phyloP scores from a whole-genome alignment of 164 flowering plant genomes.

The Vitis labrusca region DNA sequence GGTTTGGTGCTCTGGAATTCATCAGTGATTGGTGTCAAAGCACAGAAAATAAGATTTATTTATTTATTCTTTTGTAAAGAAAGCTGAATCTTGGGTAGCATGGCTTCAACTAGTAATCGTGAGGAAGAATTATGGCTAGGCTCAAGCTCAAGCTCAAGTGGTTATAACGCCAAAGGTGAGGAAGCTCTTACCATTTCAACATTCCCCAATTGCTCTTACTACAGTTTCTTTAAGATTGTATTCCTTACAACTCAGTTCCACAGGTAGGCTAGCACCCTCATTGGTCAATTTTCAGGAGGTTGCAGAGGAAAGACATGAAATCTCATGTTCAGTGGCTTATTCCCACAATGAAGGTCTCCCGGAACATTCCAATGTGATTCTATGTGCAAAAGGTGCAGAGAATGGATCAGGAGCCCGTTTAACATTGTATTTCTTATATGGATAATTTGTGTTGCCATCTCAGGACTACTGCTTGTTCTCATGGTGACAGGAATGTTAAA shows the following conservation, averaged over 20 bases:
- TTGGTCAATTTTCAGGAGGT: constrained; percentile 12
- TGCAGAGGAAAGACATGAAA: constrained; percentile 21
- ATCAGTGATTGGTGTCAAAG: too few relatives aligned
- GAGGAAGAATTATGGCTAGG: neutral
- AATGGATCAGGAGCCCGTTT: constrained; percentile 14
- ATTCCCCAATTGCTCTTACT: neutral
- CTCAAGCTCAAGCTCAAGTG: neutral
- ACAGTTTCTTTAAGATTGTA: neutral
- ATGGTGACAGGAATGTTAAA: neutral
- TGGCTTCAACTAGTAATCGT: constrained; percentile 3
- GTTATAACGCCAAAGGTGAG: neutral
- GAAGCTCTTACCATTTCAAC: neutral
- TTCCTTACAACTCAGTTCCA: neutral
- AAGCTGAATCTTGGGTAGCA: neutral
- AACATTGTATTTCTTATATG: constrained; percentile 17
- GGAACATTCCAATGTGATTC: constrained; percentile 3
- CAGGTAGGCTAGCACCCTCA: constrained; percentile 13
- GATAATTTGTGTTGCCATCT: constrained; percentile 12
- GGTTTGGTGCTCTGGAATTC: too few relatives aligned
- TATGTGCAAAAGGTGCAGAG: constrained; percentile 3
- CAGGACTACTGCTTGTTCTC: constrained; percentile 12
- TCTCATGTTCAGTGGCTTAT: constrained; percentile 17
- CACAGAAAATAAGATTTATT: too few relatives aligned
- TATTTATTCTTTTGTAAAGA: too few relatives aligned
- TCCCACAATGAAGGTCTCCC: constrained; percentile 7